phyloP scores from a whole-genome alignment of 1,284 basidiomycete genomes.

The Leccinum huronense region DNA sequence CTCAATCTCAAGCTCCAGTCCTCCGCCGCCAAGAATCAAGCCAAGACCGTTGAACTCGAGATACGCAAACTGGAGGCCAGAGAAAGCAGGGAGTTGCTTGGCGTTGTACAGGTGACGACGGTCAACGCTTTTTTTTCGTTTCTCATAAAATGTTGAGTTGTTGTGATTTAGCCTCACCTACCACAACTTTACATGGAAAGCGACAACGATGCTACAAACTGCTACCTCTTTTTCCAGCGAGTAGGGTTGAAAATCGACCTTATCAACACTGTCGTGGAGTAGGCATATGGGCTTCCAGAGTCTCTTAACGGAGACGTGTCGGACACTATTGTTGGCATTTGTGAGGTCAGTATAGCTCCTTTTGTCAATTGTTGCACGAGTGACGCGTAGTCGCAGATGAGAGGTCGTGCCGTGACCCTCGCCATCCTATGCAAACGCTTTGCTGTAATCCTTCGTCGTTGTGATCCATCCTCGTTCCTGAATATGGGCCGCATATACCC shows the following conservation, averaged over 20 bases:
- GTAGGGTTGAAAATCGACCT: constrained; percentile 83
- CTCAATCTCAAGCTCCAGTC: constrained; percentile 91
- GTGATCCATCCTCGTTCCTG: constrained; percentile 81
- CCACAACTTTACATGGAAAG: constrained; percentile 83
- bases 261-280: constrained; percentile 77
- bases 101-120: constrained; percentile 58
- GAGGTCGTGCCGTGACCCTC: constrained; percentile 76
- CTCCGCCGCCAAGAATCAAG: constrained; percentile 84
- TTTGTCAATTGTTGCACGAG: background rate
- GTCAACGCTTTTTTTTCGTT: background rate
- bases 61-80: constrained; percentile 79
- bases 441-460: constrained; percentile 73
- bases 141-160: constrained; percentile 3
- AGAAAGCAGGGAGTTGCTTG: constrained; percentile 76
- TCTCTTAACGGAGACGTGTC: constrained; percentile 77
- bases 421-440: constrained; percentile 86
- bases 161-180: constrained; percentile 67
- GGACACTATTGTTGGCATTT: constrained; percentile 83
- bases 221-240: constrained; percentile 89
- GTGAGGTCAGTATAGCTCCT: constrained; percentile 61
- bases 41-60: constrained; percentile 85
- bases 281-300: constrained; percentile 80
- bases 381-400: constrained; percentile 51
- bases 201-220: constrained; percentile 83
- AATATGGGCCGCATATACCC: constrained; percentile 80